Evolutionary conservation across 2,329 filamentous ascomycete genomes (phyloP), one percentile per base, ranked within the genome.

Genomic region (Xylaria sp.): DNA sequence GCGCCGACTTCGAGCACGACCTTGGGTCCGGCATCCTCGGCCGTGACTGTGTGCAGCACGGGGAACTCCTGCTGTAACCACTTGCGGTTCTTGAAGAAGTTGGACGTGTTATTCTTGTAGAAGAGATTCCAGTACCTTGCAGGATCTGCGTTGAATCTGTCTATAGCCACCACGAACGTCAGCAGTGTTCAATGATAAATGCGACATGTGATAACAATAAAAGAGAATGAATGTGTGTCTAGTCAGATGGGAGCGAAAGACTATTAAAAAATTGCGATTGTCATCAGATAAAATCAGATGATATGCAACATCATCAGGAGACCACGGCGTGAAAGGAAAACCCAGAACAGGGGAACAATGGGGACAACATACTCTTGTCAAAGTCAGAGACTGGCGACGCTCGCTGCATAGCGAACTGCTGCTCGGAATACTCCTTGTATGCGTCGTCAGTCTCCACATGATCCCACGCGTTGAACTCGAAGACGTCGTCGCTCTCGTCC

Each of bases 71-170:
- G 93, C 65, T 89, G 88, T 37, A 99, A 79, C 94, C 94, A 99
- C 74, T 97, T 97, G 65, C 94, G 85, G 72, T 99, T 90, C 77
- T 99, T 99, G 85, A 99, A 99, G 77, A 99, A 99, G 72, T 97
- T 97, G 69, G 88, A 84, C 18, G 90, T 90, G 76, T 99, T 97
- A 78, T 97, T 96, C 76, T 94, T 92, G 80, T 99, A 99, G 77
- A 99, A 99, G 58, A 89, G 78, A 71, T 99, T 94, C 94, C 94
- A 99, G 91, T 92, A 97, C 75, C 92, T 96, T 63, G 91, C 92
- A 0, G 94, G 94, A 65, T 95, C 85, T 51, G 82, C 79, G 73
- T 97, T 97, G 80, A 97, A 97, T 66, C 91, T 89, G 68, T 79
- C 86, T 89, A 42, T 42, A 42, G 69, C 59, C 7, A 68, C 61